Evolutionary conservation across 208 protist species (phyloP).

Genomic region (Trypanosoma mega): DNA sequence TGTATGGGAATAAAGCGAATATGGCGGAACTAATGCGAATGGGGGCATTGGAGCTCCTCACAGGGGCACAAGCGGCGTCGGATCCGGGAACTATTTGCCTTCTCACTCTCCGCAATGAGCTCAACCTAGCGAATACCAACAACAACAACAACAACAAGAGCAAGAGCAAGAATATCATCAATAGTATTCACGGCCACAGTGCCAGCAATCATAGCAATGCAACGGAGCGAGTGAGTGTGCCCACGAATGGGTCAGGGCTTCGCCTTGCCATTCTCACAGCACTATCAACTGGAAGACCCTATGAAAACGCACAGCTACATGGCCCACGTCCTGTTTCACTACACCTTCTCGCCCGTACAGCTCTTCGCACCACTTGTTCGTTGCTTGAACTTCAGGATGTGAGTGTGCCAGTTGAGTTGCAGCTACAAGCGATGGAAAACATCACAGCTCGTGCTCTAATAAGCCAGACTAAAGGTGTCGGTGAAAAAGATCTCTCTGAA

Average conservation of each 20-base stretch:
- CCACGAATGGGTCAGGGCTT: background rate
- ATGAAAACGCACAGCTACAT: background rate
- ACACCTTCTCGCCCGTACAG: conserved; percentile 12
- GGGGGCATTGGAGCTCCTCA: too few species aligned
- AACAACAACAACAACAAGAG: too few species aligned
- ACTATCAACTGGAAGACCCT: conserved; percentile 19
- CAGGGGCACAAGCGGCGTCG: too few species aligned
- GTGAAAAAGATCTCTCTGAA: background rate
- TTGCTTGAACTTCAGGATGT: conserved; percentile 30
- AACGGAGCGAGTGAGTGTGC: too few species aligned
- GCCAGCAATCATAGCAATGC: too few species aligned
- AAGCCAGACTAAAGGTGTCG: background rate
- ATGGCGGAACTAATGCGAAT: too few species aligned
- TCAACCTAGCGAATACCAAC: too few species aligned
- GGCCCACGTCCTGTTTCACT: background rate
- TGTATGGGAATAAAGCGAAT: too few species aligned
- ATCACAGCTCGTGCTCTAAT: background rate
- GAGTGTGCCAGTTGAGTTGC: conserved; percentile 20
- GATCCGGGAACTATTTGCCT: too few species aligned
- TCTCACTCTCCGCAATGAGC: too few species aligned
- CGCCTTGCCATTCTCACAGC: background rate
- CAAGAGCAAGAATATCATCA: too few species aligned
- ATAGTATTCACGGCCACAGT: too few species aligned
- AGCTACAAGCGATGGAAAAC: conserved; percentile 34
- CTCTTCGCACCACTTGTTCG: conserved; percentile 1